Evolutionary conservation across 768 basidiomycete species (phyloP), one percentile per base, ranked within the genome.

Genomic region (Agaricus subrufescens): DNA sequence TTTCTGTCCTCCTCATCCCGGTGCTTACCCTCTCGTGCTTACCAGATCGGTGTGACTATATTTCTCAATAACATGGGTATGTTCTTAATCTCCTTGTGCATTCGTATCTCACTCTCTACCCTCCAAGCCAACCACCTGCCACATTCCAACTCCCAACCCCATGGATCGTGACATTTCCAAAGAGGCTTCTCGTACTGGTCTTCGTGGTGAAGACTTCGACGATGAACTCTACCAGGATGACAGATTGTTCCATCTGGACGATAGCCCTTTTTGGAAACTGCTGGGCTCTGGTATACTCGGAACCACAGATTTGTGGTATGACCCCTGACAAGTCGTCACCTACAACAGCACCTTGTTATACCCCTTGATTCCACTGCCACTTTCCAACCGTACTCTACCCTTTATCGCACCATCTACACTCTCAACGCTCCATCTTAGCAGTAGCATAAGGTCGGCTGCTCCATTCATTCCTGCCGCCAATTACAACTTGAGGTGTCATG

Each of bases 181-280:
- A 0, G 50, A 55, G 1, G 89, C 82, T 2, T 75, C 81, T 0
- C 76, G 87, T 23, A 86, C 75, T 2, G 91, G 91, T 1, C 89
- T 79, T 60, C 90, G 94, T 67, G 86, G 87, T 3, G 51, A 83
- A 39, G 64, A 76, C 0, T 92, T 89, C 65, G 83, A 80, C 3
- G 89, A 91, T 69, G 89, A 91, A 71, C 91, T 92, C 68, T 79
- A 88, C 52, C 65, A 60, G 25, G 82, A 83, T 1, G 88, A 86
- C 3, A 69, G 86, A 34, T 76, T 84, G 4, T 87, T 88, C 65
- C 83, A 80, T 63, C 76, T 82, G 43, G 73, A 83, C 43, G 83
- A 86, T 66, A 85, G 85, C 58, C 82, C 83, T 85, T 69, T 66
- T 87, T 85, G 86, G 87, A 89, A 69, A 86, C 84, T 0, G 83